A percentile compares a stretch with the other conserved stretches of the same genome.
Conservation (phyloP, 768 basidiomycete species). For the Lyophyllum shimeji region DNA sequence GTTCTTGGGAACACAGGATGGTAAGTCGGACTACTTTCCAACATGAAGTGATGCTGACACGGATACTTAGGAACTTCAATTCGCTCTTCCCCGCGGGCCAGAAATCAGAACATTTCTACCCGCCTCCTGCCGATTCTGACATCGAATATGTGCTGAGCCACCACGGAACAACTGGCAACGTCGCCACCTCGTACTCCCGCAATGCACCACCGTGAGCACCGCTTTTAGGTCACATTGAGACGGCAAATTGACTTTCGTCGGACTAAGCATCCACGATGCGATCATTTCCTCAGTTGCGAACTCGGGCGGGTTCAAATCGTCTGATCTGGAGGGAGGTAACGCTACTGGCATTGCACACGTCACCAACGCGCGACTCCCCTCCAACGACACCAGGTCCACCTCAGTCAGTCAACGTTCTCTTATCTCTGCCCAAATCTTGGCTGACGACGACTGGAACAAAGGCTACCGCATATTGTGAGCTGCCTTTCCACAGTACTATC, state of each 20-base stretch:
- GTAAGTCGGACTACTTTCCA: neutral
- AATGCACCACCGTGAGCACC: neutral
- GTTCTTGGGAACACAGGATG: neutral
- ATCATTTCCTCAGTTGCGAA: neutral
- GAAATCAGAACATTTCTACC: neutral
- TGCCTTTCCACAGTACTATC: neutral
- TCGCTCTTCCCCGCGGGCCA: neutral
- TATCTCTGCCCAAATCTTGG: no score
- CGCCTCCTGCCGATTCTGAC: neutral
- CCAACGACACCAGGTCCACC: neutral
- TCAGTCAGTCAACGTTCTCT: neutral
- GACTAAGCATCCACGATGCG: neutral
- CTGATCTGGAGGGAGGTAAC: neutral
- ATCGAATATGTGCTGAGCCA: constrained; percentile 1
- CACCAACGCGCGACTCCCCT: constrained; percentile 1
- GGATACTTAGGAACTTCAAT: constrained; percentile 1
- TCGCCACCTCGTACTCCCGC: neutral
- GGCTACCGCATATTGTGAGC: constrained; percentile 2
- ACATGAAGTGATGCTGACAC: neutral
- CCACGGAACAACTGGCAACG: neutral
- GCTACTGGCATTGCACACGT: neutral
- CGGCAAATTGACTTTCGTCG: neutral
- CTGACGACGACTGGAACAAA: neutral
- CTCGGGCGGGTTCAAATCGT: neutral
- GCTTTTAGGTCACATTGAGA: neutral